phyloP scores from a whole-genome alignment of 208 protist species.

The Trichomonas vaginalis region DNA sequence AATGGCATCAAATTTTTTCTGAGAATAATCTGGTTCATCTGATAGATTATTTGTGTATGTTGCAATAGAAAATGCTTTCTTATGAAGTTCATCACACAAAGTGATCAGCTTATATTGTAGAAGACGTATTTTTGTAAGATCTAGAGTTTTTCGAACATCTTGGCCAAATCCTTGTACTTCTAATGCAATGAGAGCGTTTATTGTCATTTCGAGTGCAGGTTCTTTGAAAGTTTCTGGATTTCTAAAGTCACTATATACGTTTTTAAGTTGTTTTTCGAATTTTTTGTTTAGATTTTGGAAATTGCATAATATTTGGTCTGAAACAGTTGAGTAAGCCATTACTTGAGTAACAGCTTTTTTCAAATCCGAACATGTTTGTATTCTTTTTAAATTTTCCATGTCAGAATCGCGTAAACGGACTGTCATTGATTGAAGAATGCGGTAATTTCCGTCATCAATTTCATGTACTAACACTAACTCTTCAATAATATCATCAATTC shows the following conservation, averaged over 20 bases:
- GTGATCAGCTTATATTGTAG: not conserved
- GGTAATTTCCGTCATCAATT: not conserved
- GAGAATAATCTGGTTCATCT: not conserved
- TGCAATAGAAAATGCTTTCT: not conserved
- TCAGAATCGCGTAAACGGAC: not conserved
- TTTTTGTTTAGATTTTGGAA: not conserved
- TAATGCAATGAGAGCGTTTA: not conserved
- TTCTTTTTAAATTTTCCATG: not conserved
- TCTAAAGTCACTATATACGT: not conserved
- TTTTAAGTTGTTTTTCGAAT: not conserved
- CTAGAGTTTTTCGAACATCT: not conserved
- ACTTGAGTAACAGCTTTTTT: not conserved
- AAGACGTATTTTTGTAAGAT: not conserved
- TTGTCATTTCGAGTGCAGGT: not conserved
- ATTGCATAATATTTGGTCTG: not conserved
- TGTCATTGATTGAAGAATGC: not conserved
- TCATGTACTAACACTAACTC: not conserved
- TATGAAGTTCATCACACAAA: not conserved
- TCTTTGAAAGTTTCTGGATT: not conserved
- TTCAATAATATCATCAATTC: not conserved
- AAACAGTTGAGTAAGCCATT: not conserved
- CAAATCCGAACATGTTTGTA: not conserved
- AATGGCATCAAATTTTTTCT: not conserved
- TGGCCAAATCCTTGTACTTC: not conserved
- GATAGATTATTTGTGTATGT: not conserved